Evolutionary conservation across 768 basidiomycete genomes (phyloP), one percentile per base, ranked within the genome.

Genomic region (Termitomyces sp.): DNA sequence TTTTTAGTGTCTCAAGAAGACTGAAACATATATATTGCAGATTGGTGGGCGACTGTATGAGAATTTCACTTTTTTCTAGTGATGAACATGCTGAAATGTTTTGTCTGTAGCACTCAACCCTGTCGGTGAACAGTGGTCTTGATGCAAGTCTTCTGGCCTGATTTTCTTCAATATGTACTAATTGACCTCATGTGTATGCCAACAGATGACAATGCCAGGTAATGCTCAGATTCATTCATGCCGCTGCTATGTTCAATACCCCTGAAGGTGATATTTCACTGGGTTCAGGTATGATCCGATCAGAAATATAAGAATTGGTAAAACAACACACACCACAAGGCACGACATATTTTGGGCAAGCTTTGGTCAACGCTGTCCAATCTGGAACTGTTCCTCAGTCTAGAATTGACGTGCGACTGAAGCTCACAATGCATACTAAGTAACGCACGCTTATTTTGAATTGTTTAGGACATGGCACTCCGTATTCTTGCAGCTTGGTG

Each of bases 181-280:
- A 11, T 22, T 49, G 44, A 33, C 30, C 10, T 5, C 33, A 54
- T 55, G n/a, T 43, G 28, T 41, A 5, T 52, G 7, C n/a, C 14
- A n/a, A 54, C 52, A 86, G 84, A 85, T 87, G 86, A 85, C 83
- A 0, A 88, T 88, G 86, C 86, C 87, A 49, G 86, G 86, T 65
- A 62, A 57, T 45, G 14, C 54, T 20, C 8, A 10, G 9, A 5
- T 44, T 26, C 11, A 40, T 18, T 26, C 16, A 22, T 40, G 54
- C 16, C 52, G 1, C 47, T 33, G n/a, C n/a, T 45, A 33, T 33
- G 26, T 20, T 11, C 14, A 10, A 52, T 52, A 40, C 32, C 13
- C 16, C 43, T 52, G 2, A 41, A 74, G 74, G 75, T 26, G 86
- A 84, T 58, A 75, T 80, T 41, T 71, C 69, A 26, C 65, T 72